Percentiles rank a stretch among this genome's conserved stretches.
These are phyloP conservation scores for Aaosphaeria pasadenensis DNA, from an alignment of 2,329 filamentous ascomycete species.

Conservation along the genomic window DNA sequence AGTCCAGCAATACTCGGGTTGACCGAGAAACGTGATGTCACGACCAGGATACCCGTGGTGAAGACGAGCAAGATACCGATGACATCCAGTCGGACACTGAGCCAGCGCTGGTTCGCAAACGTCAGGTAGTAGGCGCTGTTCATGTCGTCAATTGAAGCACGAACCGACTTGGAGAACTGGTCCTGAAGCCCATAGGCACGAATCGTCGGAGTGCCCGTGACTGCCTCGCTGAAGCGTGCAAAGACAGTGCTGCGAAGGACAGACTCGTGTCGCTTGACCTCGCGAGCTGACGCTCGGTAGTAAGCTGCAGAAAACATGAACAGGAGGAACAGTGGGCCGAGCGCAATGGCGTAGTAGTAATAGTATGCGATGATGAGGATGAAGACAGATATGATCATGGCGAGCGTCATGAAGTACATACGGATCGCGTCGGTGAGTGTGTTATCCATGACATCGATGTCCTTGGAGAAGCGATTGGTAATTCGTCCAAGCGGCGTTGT, in stretches of 20 bases:
- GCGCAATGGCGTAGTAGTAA: slow-evolving; percentile 75
- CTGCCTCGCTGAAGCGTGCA: slow-evolving; percentile 84
- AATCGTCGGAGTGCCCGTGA: slow-evolving; percentile 80
- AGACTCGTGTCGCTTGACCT: slow-evolving; percentile 92
- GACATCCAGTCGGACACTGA: slow-evolving; percentile 78
- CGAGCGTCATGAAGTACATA: slow-evolving; percentile 86
- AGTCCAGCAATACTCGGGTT: slow-evolving; percentile 81
- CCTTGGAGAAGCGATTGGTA: slow-evolving; percentile 92
- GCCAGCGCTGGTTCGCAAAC: slow-evolving; percentile 93
- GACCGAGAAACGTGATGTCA: slow-evolving; percentile 85
- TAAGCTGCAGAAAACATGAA: slow-evolving; percentile 83
- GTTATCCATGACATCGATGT: slow-evolving; percentile 97
- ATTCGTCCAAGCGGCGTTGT: slow-evolving; percentile 93
- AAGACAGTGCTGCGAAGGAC: slow-evolving; percentile 85
- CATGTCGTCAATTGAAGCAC: slow-evolving; percentile 81
- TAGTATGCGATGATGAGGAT: slow-evolving; percentile 92
- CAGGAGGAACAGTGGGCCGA: slow-evolving; percentile 67
- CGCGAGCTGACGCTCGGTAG: slow-evolving; percentile 85
- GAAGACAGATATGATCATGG: slow-evolving; percentile 80
- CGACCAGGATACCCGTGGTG: slow-evolving; percentile 82
- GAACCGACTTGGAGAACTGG: slow-evolving; percentile 69
- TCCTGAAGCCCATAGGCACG: slow-evolving; percentile 81
- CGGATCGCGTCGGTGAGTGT: slow-evolving; percentile 83
- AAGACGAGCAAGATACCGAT: slow-evolving; percentile 86
- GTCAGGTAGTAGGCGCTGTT: slow-evolving; percentile 92